A percentile compares a stretch with the other conserved stretches of the same genome.
phyloP scores from a whole-genome alignment of 2,329 filamentous ascomycete genomes.

The Chalara sp. region DNA sequence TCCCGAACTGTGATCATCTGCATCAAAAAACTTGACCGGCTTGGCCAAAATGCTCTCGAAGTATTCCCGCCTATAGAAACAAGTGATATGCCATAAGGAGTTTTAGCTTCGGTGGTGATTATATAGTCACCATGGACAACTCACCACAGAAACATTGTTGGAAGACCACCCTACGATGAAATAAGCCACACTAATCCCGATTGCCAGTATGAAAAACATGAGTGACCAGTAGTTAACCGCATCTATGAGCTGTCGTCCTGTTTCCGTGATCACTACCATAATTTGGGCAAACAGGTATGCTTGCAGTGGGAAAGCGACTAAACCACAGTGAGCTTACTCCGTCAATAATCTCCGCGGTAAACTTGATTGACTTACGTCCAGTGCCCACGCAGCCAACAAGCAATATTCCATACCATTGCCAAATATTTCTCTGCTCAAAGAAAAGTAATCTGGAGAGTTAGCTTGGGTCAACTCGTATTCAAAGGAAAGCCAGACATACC shows the following conservation, averaged over 20 bases:
- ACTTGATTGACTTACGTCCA: constrained; percentile 19
- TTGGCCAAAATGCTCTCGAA: constrained; percentile 39
- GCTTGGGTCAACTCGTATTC: not conserved
- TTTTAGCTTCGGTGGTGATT: not conserved
- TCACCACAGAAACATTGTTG: constrained; percentile 30
- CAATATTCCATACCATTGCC: constrained; percentile 45
- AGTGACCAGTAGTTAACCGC: constrained; percentile 39
- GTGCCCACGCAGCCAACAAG: constrained; percentile 31
- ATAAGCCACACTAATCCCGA: constrained; percentile 31
- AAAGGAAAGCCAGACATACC: not conserved
- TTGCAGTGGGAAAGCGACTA: constrained; percentile 30
- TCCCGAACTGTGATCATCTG: constrained; percentile 39
- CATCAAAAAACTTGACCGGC: constrained; percentile 35
- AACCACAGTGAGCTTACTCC: no score
- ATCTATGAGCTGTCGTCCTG: constrained; percentile 12
- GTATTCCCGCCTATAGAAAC: constrained; percentile 35
- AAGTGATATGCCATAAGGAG: constrained; percentile 23
- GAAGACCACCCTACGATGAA: constrained; percentile 29
- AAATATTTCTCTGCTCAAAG: constrained; percentile 46
- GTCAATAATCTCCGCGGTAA: no score
- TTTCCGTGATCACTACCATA: constrained; percentile 23
- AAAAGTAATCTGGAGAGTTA: constrained; percentile 30
- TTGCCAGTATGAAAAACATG: constrained; percentile 42
- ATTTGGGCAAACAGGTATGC: constrained; percentile 28
- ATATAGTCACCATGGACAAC: constrained; percentile 10